Percentiles rank a stretch among this genome's conserved stretches.
Evolutionary conservation across 257 asterid species (phyloP).

Genomic region (Gardenia jasminoides): DNA sequence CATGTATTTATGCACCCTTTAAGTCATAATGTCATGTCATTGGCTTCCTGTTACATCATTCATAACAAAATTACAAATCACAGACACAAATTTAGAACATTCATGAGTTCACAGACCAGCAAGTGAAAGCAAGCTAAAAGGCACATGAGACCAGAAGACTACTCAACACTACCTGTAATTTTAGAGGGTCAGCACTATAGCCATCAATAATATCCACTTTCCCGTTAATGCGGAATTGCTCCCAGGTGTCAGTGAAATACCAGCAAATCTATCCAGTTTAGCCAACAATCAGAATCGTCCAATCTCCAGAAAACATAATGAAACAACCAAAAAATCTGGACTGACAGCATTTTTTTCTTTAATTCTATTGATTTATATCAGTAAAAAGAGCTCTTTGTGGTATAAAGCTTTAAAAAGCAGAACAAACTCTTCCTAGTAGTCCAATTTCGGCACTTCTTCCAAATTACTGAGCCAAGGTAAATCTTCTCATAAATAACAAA

Average conservation of each 20-base stretch:
- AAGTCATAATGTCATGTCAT: background rate
- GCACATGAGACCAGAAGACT: conserved; percentile 1
- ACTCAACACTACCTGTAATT: conserved; percentile 52
- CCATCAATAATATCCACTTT: conserved; percentile 67
- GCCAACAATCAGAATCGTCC: background rate
- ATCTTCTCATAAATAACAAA: background rate
- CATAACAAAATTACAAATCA: background rate
- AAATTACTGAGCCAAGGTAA: background rate
- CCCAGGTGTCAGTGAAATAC: conserved; percentile 96
- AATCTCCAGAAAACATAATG: no score
- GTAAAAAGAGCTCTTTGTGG: background rate
- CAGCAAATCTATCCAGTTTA: conserved; percentile 62
- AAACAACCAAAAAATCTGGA: no score
- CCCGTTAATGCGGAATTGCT: conserved; percentile 81
- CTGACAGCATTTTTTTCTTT: no score
- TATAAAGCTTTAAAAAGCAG: background rate
- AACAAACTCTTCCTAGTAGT: background rate
- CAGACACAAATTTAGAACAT: background rate
- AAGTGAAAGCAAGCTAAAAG: background rate
- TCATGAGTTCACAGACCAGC: background rate
- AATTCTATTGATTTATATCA: background rate
- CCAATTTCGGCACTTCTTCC: background rate
- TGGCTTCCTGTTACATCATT: background rate
- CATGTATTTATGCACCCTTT: background rate
- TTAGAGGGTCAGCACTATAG: conserved; percentile 52